Evolutionary conservation across 2,329 filamentous ascomycete species (phyloP).

Genomic region (Hypoxylon sp.): DNA sequence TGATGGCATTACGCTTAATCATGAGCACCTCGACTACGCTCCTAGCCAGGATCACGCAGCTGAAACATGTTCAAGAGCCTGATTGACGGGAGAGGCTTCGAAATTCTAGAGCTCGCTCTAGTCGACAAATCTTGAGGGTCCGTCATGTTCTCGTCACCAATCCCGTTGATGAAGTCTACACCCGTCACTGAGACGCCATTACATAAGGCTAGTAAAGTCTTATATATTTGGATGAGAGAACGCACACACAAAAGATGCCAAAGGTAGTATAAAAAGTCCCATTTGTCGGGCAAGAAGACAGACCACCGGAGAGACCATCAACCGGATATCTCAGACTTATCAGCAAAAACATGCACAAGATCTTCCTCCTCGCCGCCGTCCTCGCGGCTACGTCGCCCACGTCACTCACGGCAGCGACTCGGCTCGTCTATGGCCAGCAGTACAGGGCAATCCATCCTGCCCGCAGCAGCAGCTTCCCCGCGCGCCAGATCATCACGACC

Average conservation of each 20-base stretch:
- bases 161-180: not conserved
- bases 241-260: not conserved
- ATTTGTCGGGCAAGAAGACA: not conserved
- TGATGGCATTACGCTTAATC: no score
- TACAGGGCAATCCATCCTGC: no score
- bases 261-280: not conserved
- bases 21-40: not conserved
- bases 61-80: not conserved
- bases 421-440: not conserved
- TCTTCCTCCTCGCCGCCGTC: not conserved
- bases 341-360: conserved; percentile 1
- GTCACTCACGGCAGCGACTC: not conserved
- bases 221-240: conserved; percentile 4
- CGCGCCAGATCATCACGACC: not conserved
- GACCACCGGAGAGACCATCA: not conserved
- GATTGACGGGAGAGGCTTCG: no score
- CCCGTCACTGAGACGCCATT: conserved; percentile 5
- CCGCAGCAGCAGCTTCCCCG: not conserved
- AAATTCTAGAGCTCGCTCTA: no score
- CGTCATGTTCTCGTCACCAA: conserved; percentile 11
- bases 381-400: conserved; percentile 3
- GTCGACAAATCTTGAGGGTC: no score
- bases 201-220: not conserved
- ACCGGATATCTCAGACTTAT: not conserved
- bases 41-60: not conserved